Evolutionary conservation across 2,329 filamentous ascomycete genomes (phyloP), one percentile per base, ranked within the genome.

Genomic region (Tolypocladium paradoxum): DNA sequence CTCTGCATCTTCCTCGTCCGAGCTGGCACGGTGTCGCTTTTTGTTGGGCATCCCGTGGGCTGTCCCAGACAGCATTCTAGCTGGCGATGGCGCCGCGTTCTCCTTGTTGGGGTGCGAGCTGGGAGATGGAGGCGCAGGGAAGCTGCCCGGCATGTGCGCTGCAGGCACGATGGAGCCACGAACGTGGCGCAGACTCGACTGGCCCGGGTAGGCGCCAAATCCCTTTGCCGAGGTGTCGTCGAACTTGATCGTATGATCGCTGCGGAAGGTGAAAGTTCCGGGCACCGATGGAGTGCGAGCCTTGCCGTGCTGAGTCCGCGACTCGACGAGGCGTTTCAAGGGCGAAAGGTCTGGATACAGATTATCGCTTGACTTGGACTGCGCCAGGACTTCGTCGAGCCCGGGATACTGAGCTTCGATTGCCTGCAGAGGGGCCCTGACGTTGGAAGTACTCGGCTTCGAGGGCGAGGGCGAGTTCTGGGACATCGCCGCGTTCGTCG

Each of bases 31-130:
- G 60, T 78, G 75, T 29, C 83, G 78, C 69, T 84, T 86, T 73
- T 86, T 85, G 70, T 81, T 85, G 8, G 73, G 67, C 68, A 86
- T 78, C 20, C 83, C 83, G 59, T 85, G 83, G 4, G 79, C 74
- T 37, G 82, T 74, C 38, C 74, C 74, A n/a, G 66, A 61, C 50
- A 76, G 62, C 64, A 73, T 36, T 46, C 67, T 66, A 27, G 60
- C 60, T 5, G 62, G 59, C 22, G 63, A 58, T 6, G 74, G 76
- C 2, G 70, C 70, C 46, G 72, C 68, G 60, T 83, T 83, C 62
- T 82, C 79, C 67, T 82, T 82, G 65, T 81, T 74, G 12, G 69
- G 68, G 52, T 71, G 70, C 14, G 64, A 62, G 43, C 60, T 62
- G 1, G 63, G 64, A 2, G 65, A 61, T 14, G 58, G 50, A 9